These are phyloP conservation scores for Cardamine chenopodiifolia DNA, from an alignment of 345 rosid genomes.

Conservation along the genomic window DNA sequence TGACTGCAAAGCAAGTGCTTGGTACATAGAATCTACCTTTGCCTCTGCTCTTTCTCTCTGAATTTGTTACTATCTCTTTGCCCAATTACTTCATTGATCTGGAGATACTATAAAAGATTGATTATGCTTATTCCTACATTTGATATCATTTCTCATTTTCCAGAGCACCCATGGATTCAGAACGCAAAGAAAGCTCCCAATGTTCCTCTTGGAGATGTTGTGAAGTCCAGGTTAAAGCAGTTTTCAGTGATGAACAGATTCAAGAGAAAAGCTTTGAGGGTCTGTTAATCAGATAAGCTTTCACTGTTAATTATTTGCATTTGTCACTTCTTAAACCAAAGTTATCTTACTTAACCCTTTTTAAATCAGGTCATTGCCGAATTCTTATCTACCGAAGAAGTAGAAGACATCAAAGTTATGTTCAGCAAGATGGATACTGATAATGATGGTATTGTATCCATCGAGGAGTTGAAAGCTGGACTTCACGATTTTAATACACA, in stretches of 20 bases:
- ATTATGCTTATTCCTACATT: conserved; percentile 3
- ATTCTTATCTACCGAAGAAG: conserved; percentile 86
- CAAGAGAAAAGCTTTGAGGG: conserved; percentile 99
- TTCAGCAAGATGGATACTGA: conserved; percentile 94
- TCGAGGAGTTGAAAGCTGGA: conserved; percentile 92
- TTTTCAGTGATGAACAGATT: conserved; percentile 99
- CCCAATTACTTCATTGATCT: conserved; percentile 12
- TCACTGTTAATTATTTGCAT: neutral
- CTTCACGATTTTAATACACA: conserved; percentile 71
- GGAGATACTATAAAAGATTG: neutral
- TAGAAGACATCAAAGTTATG: conserved; percentile 90
- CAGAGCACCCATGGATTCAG: conserved; percentile 98
- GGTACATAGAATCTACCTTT: conserved; percentile 52
- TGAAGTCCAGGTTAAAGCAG: conserved; percentile 93
- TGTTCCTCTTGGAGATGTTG: conserved; percentile 98
- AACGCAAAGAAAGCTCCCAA: conserved; percentile 98
- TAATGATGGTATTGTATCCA: conserved; percentile 84
- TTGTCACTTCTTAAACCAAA: conserved; percentile 5
- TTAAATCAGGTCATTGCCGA: conserved; percentile 84
- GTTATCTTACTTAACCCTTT: conserved; percentile 25
- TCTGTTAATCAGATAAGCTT: conserved; percentile 47
- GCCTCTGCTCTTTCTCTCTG: conserved; percentile 1
- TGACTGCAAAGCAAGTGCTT: conserved; percentile 94
- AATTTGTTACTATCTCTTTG: neutral
- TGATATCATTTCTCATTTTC: conserved; percentile 23